These are phyloP conservation scores for Penicillium silybi DNA, from an alignment of 495 filamentous ascomycete genomes.

Conservation along the genomic window DNA sequence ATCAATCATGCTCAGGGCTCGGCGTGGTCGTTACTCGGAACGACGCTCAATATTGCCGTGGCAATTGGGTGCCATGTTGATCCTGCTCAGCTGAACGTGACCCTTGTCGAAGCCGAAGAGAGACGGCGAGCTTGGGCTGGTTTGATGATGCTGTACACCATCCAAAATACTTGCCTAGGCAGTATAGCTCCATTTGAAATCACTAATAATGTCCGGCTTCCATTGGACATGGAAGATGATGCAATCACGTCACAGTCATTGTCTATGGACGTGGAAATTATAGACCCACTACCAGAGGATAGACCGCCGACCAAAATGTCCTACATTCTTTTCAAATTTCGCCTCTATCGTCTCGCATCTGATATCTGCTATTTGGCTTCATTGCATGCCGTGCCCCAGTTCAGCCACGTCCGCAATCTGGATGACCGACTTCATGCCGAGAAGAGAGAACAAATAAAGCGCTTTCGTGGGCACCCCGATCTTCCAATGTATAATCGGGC, in stretches of 20 bases:
- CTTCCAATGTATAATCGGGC: constrained; percentile 8
- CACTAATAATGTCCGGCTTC: background rate
- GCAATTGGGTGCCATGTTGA: constrained; percentile 12
- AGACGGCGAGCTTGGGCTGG: constrained; percentile 11
- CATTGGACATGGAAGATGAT: background rate
- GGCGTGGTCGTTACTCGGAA: constrained; percentile 11
- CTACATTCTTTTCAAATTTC: constrained; percentile 13
- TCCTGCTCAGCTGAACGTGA: constrained; percentile 3
- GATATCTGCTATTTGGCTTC: constrained; percentile 3
- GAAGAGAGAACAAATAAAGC: background rate
- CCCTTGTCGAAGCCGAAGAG: constrained; percentile 3
- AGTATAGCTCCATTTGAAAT: constrained; percentile 1
- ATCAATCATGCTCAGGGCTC: constrained; percentile 12
- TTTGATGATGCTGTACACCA: constrained; percentile 10
- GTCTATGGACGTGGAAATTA: background rate
- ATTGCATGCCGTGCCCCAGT: background rate
- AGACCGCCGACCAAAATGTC: constrained; percentile 6
- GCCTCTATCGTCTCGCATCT: constrained; percentile 6
- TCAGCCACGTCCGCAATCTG: background rate
- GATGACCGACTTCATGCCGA: constrained; percentile 1
- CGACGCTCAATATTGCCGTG: constrained; percentile 9
- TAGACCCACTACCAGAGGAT: background rate
- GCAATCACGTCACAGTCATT: background rate
- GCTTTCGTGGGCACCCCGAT: background rate
- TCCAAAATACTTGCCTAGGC: constrained; percentile 10